Evolutionary conservation across 1,284 basidiomycete species (phyloP), one percentile per base, ranked within the genome.

Genomic region (Takashimella tepidaria): DNA sequence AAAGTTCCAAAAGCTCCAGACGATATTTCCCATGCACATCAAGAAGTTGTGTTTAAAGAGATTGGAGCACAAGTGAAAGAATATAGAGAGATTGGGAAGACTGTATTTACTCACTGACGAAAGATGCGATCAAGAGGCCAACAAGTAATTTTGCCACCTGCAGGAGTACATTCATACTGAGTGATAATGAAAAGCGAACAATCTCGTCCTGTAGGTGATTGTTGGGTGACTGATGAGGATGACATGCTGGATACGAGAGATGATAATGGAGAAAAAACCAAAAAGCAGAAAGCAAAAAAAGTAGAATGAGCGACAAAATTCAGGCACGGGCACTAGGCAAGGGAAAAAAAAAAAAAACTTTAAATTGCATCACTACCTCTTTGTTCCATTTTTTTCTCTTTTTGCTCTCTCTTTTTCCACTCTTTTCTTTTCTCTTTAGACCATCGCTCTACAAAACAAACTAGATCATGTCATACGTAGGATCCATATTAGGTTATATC

Each of bases 111-210:
- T 54, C 49, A 68, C 69, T 67, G 69, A 49, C 70, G 49, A 49
- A 72, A 72, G 11, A 72, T 60, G 49, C 70, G 54, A 45, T 72
- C 66, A 1, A 69, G 47, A 10, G 66, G 68, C 66, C 64, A 71
- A 45, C 68, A 73, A 24, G 67, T 70, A 12, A 67, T 56, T 51
- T 62, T 57, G 19, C 61, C 58, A 13, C 55, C 55, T 19, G 58
- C 41, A 1, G 67, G 68, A 12, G 61, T 60, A 49, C 69, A 70
- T 53, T 70, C 60, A 54, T 60, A 69, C 48, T 67, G 69, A 22
- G 61, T 69, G 37, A 70, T 59, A 41, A 61, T 41, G 54, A 66
- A 67, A 19, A 70, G 53, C 26, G 47, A 53, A 51, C 66, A 68
- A 3, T 37, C 31, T 8, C 10, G 31, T 16, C 16, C 31, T 16